phyloP scores from a whole-genome alignment of 805 yeast species.

The Yamadazyma philogaea region DNA sequence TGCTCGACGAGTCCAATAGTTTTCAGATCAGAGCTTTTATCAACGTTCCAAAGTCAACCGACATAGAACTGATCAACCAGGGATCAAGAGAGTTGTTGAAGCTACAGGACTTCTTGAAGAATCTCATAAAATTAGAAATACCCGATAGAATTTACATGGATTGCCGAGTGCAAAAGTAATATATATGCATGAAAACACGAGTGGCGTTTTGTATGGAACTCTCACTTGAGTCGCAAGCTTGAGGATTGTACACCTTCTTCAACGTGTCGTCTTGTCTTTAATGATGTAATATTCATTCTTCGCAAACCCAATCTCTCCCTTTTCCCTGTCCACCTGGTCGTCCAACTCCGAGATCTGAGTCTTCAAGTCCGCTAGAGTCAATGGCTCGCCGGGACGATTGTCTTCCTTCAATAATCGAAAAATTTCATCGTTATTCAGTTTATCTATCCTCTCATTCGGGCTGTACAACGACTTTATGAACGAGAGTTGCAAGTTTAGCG shows the following conservation, averaged over 20 bases:
- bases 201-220: background rate
- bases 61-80: constrained; percentile 64
- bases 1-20: constrained; percentile 52
- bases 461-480: constrained; percentile 33
- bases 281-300: constrained; percentile 11
- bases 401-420: constrained; percentile 37
- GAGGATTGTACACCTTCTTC: background rate
- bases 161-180: constrained; percentile 42
- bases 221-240: background rate
- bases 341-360: constrained; percentile 14
- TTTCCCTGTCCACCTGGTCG: constrained; percentile 14
- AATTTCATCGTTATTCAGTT: constrained; percentile 19
- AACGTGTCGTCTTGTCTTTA: background rate
- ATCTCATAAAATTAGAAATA: constrained; percentile 62
- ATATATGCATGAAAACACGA: too few relatives aligned
- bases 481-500: constrained; percentile 35
- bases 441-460: constrained; percentile 12
- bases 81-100: constrained; percentile 61
- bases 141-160: constrained; percentile 85
- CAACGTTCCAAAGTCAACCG: constrained; percentile 71
- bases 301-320: constrained; percentile 24
- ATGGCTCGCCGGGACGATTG: constrained; percentile 23
- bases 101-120: constrained; percentile 63
- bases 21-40: constrained; percentile 63
- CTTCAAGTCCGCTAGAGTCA: constrained; percentile 20